phyloP scores from a whole-genome alignment of 2,329 filamentous ascomycete genomes.

The Talaromyces rugulosus region DNA sequence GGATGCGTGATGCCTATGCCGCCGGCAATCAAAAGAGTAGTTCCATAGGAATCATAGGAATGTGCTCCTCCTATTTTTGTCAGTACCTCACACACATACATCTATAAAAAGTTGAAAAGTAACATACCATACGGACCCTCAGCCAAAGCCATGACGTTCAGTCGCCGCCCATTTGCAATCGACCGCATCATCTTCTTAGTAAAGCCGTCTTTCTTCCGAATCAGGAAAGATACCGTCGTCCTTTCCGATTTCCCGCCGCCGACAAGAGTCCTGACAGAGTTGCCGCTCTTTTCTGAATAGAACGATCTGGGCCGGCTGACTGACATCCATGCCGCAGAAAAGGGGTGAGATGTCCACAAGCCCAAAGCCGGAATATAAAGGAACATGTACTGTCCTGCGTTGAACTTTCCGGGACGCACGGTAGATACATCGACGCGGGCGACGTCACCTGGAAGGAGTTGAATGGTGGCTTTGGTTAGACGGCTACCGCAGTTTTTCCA shows the following conservation, averaged over 20 bases:
- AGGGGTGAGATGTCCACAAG: conserved; percentile 67
- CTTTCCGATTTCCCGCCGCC: conserved; percentile 39
- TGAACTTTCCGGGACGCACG: conserved; percentile 58
- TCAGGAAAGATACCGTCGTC: conserved; percentile 67
- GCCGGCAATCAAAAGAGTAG: conserved; percentile 80
- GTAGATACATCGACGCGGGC: conserved; percentile 63
- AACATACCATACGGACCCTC: conserved; percentile 71
- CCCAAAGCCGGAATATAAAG: conserved; percentile 60
- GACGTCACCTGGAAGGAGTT: conserved; percentile 61
- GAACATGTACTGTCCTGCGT: conserved; percentile 66
- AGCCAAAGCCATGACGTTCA: conserved; percentile 65
- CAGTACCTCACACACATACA: background rate
- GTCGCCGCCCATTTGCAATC: conserved; percentile 43
- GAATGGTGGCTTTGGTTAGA: conserved; percentile 58
- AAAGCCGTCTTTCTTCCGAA: conserved; percentile 76
- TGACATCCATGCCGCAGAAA: conserved; percentile 62
- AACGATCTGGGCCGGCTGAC: background rate
- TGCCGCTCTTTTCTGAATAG: conserved; percentile 2
- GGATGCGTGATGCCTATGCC: conserved; percentile 90
- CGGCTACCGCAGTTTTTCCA: conserved; percentile 28
- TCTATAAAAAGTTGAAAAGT: background rate
- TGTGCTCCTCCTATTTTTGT: conserved; percentile 53
- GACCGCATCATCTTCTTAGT: conserved; percentile 69
- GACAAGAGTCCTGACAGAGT: conserved; percentile 30
- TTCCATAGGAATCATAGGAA: conserved; percentile 82